Evolutionary conservation across 2,329 filamentous ascomycete genomes (phyloP).

Genomic region (Rhinocladiella similis): DNA sequence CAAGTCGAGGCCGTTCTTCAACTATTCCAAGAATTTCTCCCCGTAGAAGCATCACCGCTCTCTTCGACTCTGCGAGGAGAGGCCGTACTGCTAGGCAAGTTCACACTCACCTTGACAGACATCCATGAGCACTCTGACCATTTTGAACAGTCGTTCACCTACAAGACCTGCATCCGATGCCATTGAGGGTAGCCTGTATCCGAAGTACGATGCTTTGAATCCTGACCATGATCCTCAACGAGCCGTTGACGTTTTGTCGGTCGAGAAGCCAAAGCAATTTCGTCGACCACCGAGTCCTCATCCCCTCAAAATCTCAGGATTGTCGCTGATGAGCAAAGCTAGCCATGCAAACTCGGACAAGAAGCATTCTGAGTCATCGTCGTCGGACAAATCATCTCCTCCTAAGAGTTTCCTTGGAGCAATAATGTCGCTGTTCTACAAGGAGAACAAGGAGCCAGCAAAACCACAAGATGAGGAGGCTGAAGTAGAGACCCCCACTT

Average conservation of each 20-base stretch:
- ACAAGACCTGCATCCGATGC: not conserved
- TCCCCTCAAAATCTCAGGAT: conserved; percentile 11
- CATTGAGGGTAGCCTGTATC: conserved; percentile 13
- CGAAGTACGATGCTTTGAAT: conserved; percentile 7
- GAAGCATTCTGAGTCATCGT: conserved; percentile 8
- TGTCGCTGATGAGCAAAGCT: conserved; percentile 4
- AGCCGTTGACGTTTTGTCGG: not conserved
- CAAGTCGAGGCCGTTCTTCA: conserved; percentile 7
- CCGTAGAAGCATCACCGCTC: conserved; percentile 18
- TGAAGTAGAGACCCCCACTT: not conserved
- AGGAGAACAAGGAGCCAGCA: conserved; percentile 11
- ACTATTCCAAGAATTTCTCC: conserved; percentile 11
- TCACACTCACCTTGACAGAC: not conserved
- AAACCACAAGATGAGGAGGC: not conserved
- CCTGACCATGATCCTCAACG: conserved; percentile 3
- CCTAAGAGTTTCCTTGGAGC: conserved; percentile 20
- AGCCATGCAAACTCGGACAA: conserved; percentile 1
- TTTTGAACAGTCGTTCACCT: conserved; percentile 1
- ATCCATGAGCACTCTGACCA: not conserved
- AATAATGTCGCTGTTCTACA: conserved; percentile 20
- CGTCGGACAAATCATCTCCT: conserved; percentile 6
- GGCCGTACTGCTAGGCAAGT: conserved; percentile 7
- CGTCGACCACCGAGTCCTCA: conserved; percentile 20
- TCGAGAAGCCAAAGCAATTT: conserved; percentile 8
- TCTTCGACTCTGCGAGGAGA: conserved; percentile 13